Evolutionary conservation across 1,284 basidiomycete genomes (phyloP).

Genomic region (Puccinia coronata): DNA sequence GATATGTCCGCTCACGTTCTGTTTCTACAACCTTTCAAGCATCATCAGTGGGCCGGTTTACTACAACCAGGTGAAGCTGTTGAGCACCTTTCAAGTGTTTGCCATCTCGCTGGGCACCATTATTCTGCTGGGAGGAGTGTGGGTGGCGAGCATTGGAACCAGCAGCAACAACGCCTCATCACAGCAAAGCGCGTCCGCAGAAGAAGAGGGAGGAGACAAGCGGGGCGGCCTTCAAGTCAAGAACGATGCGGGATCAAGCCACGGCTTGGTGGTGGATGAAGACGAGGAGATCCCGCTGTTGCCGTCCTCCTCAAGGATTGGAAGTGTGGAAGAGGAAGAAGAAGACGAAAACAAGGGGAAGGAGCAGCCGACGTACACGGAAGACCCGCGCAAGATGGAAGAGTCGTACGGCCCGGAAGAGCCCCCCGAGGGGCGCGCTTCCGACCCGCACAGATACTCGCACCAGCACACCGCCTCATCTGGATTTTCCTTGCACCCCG

Average conservation of each 20-base stretch:
- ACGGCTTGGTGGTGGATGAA: not conserved
- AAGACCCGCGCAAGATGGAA: not conserved
- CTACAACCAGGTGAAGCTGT: conserved; percentile 79
- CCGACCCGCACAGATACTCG: not conserved
- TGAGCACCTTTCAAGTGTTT: conserved; percentile 69
- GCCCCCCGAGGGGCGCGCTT: not conserved
- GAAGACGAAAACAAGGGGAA: not conserved
- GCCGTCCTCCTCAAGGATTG: conserved; percentile 11
- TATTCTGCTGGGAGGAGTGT: conserved; percentile 81
- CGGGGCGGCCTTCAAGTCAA: not conserved
- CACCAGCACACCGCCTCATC: not conserved
- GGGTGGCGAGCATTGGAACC: conserved; percentile 66
- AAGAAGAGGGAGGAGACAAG: not conserved
- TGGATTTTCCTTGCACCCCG: not conserved
- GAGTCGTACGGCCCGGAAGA: not conserved
- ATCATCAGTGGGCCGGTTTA: conserved; percentile 81
- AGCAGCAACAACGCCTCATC: not conserved
- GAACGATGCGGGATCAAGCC: no score
- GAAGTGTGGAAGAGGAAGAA: not conserved
- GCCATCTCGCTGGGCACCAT: conserved; percentile 78
- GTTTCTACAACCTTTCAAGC: conserved; percentile 90
- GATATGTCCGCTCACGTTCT: conserved; percentile 91
- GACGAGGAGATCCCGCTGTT: conserved; percentile 12
- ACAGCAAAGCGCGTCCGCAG: not conserved
- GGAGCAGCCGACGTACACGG: not conserved